phyloP scores from a whole-genome alignment of 768 basidiomycete genomes.

The Fibroporia radiculosa region DNA sequence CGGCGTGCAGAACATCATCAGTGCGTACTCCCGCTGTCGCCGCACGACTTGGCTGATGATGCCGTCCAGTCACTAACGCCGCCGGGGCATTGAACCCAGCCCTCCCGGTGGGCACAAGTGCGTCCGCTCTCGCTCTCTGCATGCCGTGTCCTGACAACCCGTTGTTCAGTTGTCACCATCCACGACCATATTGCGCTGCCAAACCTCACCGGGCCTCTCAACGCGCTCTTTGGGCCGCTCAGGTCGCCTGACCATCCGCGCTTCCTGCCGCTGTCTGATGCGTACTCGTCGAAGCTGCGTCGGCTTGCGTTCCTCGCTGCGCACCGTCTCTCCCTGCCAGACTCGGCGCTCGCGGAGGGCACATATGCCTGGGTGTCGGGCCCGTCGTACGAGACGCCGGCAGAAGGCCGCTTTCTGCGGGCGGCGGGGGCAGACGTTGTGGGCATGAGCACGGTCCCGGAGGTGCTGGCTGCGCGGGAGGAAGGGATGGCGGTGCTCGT shows the following conservation, averaged over 20 bases:
- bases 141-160: too few relatives aligned
- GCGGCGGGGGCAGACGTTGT: constrained; percentile 81
- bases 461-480: constrained; percentile 74
- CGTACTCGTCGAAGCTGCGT: constrained; percentile 69
- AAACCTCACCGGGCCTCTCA: constrained; percentile 62
- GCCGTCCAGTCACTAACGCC: constrained; percentile 72
- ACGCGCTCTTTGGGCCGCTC: constrained; percentile 71
- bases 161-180: constrained; percentile 72
- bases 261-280: constrained; percentile 79
- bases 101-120: constrained; percentile 77
- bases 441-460: constrained; percentile 90
- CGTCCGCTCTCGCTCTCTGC: constrained; percentile 19
- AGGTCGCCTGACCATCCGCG: constrained; percentile 53
- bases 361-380: constrained; percentile 88
- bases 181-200: constrained; percentile 83
- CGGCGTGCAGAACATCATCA: constrained; percentile 68
- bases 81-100: constrained; percentile 71
- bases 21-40: constrained; percentile 33
- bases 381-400: constrained; percentile 85
- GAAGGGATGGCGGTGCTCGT: constrained; percentile 72
- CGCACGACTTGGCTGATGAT: too few relatives aligned
- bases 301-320: constrained; percentile 67
- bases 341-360: constrained; percentile 64
- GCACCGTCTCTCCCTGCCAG: constrained; percentile 45
- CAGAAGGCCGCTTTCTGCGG: constrained; percentile 74